Base-by-base conservation (phyloP, 1,139 yeast genomes). In the Yamadazyma friedrichii region DNA sequence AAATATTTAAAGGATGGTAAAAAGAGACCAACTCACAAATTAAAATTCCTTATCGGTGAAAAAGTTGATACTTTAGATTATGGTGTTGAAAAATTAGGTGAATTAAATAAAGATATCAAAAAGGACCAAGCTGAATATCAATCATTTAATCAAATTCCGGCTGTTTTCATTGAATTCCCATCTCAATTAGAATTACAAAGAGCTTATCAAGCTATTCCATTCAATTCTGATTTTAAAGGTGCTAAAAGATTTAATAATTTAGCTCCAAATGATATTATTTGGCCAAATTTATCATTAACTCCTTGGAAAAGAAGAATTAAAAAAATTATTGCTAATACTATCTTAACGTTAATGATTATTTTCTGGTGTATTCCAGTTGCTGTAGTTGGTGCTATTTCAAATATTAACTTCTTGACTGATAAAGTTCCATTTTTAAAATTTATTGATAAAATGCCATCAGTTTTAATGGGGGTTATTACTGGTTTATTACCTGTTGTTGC, bases 361-460 rank as follows among this genome's bases (percentile, higher is more conserved):
- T 84, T 89, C 60, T 93, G 98, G 98, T 78, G 96, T 45, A 74
- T 89, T 54, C 98, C 98, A 13, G 97, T 91, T 40, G 96, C 97
- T 2, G 88, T 88, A 61, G 96, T 93, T 42, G 98, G 98, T 82
- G 72, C 84, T 56, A 78, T 93, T 50, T 89, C 98, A 16, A 91
- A 91, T 65, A 77, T 93, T 53, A 80, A 84, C 48, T 76, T 74
- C 53, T 71, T 89, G 61, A 86, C 84, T 31, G 70, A 78, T 39
- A 80, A 78, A 49, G 72, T 89, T 17, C 86, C 69, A 15, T 89
- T 84, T 73, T 75, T 91, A 53, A 59, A 67, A 24, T 91, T 87
- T 61, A 77, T 93, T 52, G 64, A 82, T 57, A 76, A 82, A 26
- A 65, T 88, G 67, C 97, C 97, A 25, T 31, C 50, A 1, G 65